These are phyloP conservation scores for Phialophora verrucosa DNA, from an alignment of 2,329 filamentous ascomycete genomes.

Conservation along the genomic window DNA sequence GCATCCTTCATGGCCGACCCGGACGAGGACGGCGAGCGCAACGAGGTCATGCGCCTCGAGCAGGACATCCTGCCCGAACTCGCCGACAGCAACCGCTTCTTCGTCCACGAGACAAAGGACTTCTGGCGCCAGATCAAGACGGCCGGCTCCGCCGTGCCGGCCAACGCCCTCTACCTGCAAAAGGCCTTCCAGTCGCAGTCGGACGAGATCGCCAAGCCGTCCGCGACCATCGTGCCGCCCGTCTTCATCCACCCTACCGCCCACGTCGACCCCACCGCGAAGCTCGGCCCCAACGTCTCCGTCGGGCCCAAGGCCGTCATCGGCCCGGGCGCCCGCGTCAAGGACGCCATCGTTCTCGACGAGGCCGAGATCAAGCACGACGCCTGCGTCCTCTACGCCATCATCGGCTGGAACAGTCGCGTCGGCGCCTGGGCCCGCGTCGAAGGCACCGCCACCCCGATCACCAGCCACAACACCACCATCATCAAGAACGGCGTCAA, in stretches of 20 bases:
- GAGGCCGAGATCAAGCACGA: slow-evolving; percentile 96
- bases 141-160: slow-evolving; percentile 92
- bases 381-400: slow-evolving; percentile 91
- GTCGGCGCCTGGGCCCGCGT: slow-evolving; percentile 98
- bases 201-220: slow-evolving; percentile 79
- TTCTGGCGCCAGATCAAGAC: slow-evolving; percentile 99
- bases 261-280: slow-evolving; percentile 88
- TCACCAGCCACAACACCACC: slow-evolving; percentile 87
- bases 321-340: slow-evolving; percentile 86
- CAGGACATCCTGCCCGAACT: slow-evolving; percentile 96
- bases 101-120: slow-evolving; percentile 97
- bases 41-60: slow-evolving; percentile 89
- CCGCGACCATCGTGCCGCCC: slow-evolving; percentile 84
- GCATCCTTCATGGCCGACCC: slow-evolving; percentile 69
- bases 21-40: slow-evolving; percentile 76
- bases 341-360: slow-evolving; percentile 95
- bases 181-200: slow-evolving; percentile 86
- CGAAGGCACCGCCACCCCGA: slow-evolving; percentile 88
- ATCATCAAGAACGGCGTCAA: slow-evolving; percentile 98
- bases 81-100: slow-evolving; percentile 97
- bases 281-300: slow-evolving; percentile 95
- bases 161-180: slow-evolving; percentile 94
- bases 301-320: slow-evolving; percentile 87
- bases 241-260: slow-evolving; percentile 96
- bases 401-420: slow-evolving; percentile 95